Evolutionary conservation across 495 filamentous ascomycete species (phyloP), one percentile per base, ranked within the genome.

Genomic region (Hypomontagnella submonticulosa): DNA sequence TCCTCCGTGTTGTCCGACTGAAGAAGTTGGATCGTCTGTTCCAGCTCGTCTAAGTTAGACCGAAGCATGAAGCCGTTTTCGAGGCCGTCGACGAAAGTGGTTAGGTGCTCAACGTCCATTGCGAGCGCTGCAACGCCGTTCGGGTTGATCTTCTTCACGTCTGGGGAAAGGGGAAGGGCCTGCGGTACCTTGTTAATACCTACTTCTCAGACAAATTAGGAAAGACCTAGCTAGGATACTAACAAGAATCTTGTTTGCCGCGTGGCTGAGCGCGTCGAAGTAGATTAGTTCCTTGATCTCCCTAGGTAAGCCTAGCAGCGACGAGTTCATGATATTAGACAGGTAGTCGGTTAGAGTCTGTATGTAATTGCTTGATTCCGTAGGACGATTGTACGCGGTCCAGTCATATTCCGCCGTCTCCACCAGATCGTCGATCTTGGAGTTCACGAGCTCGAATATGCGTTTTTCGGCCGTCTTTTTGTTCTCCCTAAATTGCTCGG

Each of bases 271-370:
- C 2, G 96, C 96, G 73, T 97, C 94, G 66, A 97, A 97, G 76
- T 98, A 98, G 61, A 99, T 97, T 32, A 97, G 85, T 72, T 96
- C 92, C 76, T 97, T 97, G 76, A 99, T 98, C 66, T 96, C 92
- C 3, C 90, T 88, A 0, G 95, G 95, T 23, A 99, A 82, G 10
- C 93, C 93, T 3, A 98, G 85, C 5, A 99, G 82, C 0, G 93
- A 95, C 3, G 92, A 95, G 72, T 87, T 91, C 93, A 98, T 97
- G 69, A 96, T 98, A 70, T 96, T 96, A 1, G 89, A 90, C n/a
- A 99, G 82, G 72, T 97, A 99, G 7, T 87, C 84, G 0, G 93
- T 98, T 69, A 98, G 79, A 16, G 94, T 96, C 71, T 90, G 88
- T 87, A 99, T 96, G 81, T 98, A 99, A 61, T 88, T 91, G 74